A percentile compares a stretch with the other conserved stretches of the same genome.
These are phyloP conservation scores for Castanea crenata DNA, from an alignment of 306 rosid genomes.

Conservation along the genomic window DNA sequence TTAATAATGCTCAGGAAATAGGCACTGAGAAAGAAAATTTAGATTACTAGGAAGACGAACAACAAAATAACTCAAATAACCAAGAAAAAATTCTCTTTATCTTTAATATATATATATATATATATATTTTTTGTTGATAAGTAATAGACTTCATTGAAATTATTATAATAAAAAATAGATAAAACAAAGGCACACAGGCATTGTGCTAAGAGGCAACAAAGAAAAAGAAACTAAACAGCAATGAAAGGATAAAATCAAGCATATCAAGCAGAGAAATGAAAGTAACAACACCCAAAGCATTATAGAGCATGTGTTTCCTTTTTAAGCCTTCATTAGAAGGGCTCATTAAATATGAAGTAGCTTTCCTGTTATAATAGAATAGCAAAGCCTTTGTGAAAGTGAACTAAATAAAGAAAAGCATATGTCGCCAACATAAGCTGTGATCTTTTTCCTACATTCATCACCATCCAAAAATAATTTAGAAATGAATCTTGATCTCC, in stretches of 20 bases:
- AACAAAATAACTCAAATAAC: background rate
- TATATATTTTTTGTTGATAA: background rate
- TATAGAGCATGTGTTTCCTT: background rate
- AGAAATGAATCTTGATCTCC: background rate
- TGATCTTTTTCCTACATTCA: background rate
- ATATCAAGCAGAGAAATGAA: no score
- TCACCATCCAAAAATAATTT: background rate
- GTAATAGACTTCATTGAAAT: no score
- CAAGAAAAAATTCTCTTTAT: background rate
- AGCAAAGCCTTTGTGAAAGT: background rate
- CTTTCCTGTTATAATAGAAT: background rate
- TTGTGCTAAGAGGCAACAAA: no score
- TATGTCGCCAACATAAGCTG: background rate
- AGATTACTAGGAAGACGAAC: background rate
- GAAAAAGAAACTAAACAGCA: no score
- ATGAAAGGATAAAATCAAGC: no score
- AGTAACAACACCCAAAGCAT: no score
- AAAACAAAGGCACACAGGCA: no score
- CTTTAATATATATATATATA: background rate
- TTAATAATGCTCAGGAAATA: conserved; percentile 9
- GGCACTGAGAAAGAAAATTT: background rate
- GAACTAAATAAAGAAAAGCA: background rate
- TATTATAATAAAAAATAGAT: no score
- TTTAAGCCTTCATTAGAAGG: background rate
- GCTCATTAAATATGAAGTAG: background rate